Percentiles rank a stretch among this genome's conserved stretches.
These are phyloP conservation scores for Lophiotrema nucula DNA, from an alignment of 495 filamentous ascomycete genomes.

Conservation along the genomic window DNA sequence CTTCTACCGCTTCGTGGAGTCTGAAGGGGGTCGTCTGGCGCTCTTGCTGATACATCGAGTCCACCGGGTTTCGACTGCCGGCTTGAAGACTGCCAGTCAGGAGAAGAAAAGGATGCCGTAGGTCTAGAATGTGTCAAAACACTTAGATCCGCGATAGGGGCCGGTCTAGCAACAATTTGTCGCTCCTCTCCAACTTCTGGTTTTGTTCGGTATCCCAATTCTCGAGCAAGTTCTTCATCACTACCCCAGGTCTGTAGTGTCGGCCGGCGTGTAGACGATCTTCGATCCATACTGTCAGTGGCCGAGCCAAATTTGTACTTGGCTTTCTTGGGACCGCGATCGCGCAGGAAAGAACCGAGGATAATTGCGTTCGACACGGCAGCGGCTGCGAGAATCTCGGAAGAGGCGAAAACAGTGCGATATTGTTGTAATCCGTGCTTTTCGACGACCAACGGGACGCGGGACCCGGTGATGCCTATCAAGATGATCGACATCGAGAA, in stretches of 20 bases:
- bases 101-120: conserved; percentile 7
- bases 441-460: conserved; percentile 41
- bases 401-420: conserved; percentile 43
- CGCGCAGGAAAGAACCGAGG: conserved; percentile 45
- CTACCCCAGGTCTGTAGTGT: conserved; percentile 40
- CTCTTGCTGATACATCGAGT: conserved; percentile 15
- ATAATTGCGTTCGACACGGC: conserved; percentile 45
- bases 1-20: conserved; percentile 28
- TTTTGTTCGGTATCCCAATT: conserved; percentile 38
- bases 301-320: conserved; percentile 40
- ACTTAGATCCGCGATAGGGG: conserved; percentile 33
- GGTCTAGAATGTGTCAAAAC: conserved; percentile 11
- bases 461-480: conserved; percentile 52
- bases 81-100: conserved; percentile 20
- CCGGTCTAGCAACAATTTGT: conserved; percentile 26
- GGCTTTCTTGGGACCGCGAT: conserved; percentile 44
- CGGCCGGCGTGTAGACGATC: conserved; percentile 33
- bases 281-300: conserved; percentile 40
- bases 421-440: conserved; percentile 42
- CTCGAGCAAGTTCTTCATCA: conserved; percentile 44
- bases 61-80: conserved; percentile 19
- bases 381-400: conserved; percentile 45
- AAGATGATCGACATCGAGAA: conserved; percentile 80
- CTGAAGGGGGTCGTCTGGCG: conserved; percentile 17
- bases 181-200: conserved; percentile 34